Base-by-base conservation (phyloP, 1,139 yeast genomes). In the Pneumocystis oryctolagi region DNA sequence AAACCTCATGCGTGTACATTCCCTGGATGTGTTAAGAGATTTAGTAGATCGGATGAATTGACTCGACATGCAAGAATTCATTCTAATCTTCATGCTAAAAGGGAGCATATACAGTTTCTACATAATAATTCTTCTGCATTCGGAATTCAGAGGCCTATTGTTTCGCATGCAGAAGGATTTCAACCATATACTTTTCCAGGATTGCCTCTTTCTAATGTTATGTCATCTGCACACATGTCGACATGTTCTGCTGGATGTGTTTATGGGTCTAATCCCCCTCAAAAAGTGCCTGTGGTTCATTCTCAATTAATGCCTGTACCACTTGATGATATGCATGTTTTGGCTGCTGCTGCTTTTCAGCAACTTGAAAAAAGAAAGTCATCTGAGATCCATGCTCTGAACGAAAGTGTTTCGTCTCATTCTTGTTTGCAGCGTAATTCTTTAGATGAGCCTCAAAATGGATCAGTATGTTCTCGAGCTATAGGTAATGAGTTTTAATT, bases 51-150 rank as follows among this genome's bases (percentile, higher is more conserved):
- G 61, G 97, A 90, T 73, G 97, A 90, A 75, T 78, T 90, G 66
- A 90, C 96, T 39, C 79, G 97, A 69, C 97, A 90, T 73, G 79
- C 86, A 60, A 78, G 96, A 67, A 90, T 89, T 64, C 97, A 90
- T 58, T 39, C 57, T 42, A 20, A 37, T 32, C 35, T 34, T 30
- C 62, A 40, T 39, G 42, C 31, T 31, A 59, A 37, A 35, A 58
- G 56, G 6, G 31, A 12, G 14, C 55, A 47, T 47, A 28, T 25
- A 14, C 30, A 25, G 25, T 47, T 47, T 25, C 9, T 47, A 12
- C 30, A 47, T 47, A 25, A 20, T 25, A 25, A 47, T 47, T 1
- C n/a, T 8, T 16, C 16, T 25, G 55, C 30, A 47, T 25, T 8
- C 25, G 55, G 31, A 9, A 20, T 47, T 25, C 55, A 20, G n/a